Base-by-base conservation (phyloP, 1,139 yeast species). In the Arxiozyma slooffiae region DNA sequence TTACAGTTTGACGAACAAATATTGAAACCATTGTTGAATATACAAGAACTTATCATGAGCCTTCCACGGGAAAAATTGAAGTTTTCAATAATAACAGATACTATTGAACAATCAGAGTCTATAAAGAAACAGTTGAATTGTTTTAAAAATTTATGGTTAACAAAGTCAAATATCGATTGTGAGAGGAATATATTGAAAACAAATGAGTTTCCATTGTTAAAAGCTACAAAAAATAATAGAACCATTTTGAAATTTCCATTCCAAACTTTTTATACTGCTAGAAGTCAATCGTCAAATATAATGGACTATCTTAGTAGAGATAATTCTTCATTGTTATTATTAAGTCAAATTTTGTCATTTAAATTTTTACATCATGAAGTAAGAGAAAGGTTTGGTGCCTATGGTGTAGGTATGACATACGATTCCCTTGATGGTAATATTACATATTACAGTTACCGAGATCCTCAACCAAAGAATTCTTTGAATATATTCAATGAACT, bases 331-430 rank as follows among this genome's bases (percentile, higher is more conserved):
- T 74, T 92, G 47, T 96, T 88, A 66, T 80, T 92, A 0, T 73
- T 92, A 49, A 77, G 97, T 1, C 94, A 85, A 60, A 67, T 92
- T 51, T 69, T 90, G 57, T 82, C 96, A 0, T 90, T 84, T 68
- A 85, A 86, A 63, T 80, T 86, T 58, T 73, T 94, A 47, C 98
- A 92, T 66, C 80, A 88, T 14, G 96, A 89, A 55, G 82, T 92
- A 43, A 79, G 98, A 59, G 98, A 92, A 66, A 81, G 92, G 60
- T 96, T 96, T 54, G 98, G 98, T 50, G 98, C 98, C 0, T 92
- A 92, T 63, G 98, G 98, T 8, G 97, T 96, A 14, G 98, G 98
- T 2, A 85, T 95, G 17, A 73, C 78, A 18, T 90, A 82, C 64
- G 87, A 84, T 62, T 90, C 94, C 0, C 66, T 88, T 30, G 89